Base-by-base conservation (phyloP, 169 alveolate genomes). In the Eimeria maxima region DNA sequence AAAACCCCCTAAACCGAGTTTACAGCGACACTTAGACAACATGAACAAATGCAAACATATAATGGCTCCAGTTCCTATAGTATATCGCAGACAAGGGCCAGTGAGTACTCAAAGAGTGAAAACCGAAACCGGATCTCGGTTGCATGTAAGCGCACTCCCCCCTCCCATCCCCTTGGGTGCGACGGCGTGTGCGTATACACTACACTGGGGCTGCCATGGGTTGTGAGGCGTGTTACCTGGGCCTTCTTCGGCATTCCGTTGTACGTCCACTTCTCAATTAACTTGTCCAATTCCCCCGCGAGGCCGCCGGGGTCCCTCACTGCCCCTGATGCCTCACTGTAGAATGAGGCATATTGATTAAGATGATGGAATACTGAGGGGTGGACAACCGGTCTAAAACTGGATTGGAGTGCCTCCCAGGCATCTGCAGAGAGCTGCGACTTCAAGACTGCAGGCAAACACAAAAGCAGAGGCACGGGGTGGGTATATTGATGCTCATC, bases 351-450 rank as follows among this genome's bases (percentile, higher is more conserved):
- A 29, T 42, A 78, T 18, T 78, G 89, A 29, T 78, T 78, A 0
- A 78, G 33, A n/a, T 20, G 89, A 18, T 42, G 89, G 42, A 78
- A 47, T 14, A 42, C 47, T 14, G 2, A 69, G 8, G 89, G 89
- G 33, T 78, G 89, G 18, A 78, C 89, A 5, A 78, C 65, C 5
- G 89, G 89, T 6, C 65, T n/a, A 42, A 78, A 78, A 7, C 67
- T 69, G n/a, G 67, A 42, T 60, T 78, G 89, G 6, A 78, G 89
- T 27, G 89, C 89, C 38, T 14, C 69, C 89, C 44, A 16, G 67
- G 89, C 89, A n/a, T 44, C 65, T 14, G 89, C 38, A 13, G 89
- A 78, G 29, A 78, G 65, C 65, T 78, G 89, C 22, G 69, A 20
- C 89, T 42, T 33, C 89, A 78, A 44, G 63, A 78, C 89, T 78